Base-by-base conservation (phyloP, 176 grass and related monocot species). In the Ampelocalamus luodianensis region DNA sequence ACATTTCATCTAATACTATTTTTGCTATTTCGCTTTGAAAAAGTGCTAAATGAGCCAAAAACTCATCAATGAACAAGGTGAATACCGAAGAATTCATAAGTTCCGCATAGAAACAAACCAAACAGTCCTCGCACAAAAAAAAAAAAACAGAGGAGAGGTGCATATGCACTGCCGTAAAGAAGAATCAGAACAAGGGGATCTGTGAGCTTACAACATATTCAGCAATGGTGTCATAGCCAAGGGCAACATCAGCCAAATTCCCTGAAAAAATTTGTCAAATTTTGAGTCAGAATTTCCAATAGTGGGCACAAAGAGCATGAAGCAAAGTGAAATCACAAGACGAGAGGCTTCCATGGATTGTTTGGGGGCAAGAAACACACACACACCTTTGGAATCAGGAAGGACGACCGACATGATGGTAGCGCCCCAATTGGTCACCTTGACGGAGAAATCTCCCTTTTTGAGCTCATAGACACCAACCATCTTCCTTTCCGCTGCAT, bases 401-500 rank as follows among this genome's bases (percentile, higher is more conserved):
- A 95, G 83, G 79, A 93, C 42, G 65, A 95, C 87, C 34, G 96
- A 98, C 60, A 79, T 84, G 66, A 95, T 70, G 39, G 81, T 90
- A 70, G 96, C 93, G 53, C 96, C 96, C 93, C 91, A 95, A 43
- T 98, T 98, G 72, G 91, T 91, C 38, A 95, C 73, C 77, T 65
- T 89, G 60, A 93, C 10, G 34, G 91, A 98, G 86, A 95, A 98
- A 85, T 91, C 90, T 0, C 90, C 91, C 91, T 81, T 86, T 12
- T 48, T 84, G 78, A 97, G 90, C 88, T 89, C 91, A 46, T 95
- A 98, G 29, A 98, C 74, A 16, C 91, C 89, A 3, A 95, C 89
- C 72, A 4, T 81, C 76, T 90, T 95, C 74, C 86, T 82, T 54
- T 64, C 85, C 9, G 68, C 40, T 32, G 85, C 81, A 89, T 39